Percentiles rank a stretch among this genome's conserved stretches.
These are phyloP conservation scores for Claviceps paspali DNA, from an alignment of 2,329 filamentous ascomycete species.

Conservation along the genomic window DNA sequence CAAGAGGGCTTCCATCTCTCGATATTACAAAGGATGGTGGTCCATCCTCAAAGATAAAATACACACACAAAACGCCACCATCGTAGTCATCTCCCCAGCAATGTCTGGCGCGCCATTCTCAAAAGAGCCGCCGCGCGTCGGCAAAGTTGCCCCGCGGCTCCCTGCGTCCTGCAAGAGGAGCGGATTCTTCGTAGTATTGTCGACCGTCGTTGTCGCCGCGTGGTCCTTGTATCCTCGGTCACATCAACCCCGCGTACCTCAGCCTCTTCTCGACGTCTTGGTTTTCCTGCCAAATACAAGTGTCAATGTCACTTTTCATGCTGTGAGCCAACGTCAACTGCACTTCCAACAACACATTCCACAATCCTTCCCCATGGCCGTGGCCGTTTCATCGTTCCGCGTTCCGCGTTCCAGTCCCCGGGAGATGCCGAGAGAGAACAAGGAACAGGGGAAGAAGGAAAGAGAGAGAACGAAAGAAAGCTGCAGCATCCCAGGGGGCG, in stretches of 20 bases:
- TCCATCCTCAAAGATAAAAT: conserved; percentile 30
- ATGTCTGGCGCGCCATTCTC: conserved; percentile 9
- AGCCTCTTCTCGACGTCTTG: conserved; percentile 14
- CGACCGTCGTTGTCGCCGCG: conserved; percentile 16
- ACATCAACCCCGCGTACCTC: conserved; percentile 15
- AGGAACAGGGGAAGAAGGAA: no score
- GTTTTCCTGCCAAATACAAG: conserved; percentile 14
- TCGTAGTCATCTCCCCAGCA: conserved; percentile 12
- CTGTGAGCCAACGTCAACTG: conserved; percentile 5
- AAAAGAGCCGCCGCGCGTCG: no score
- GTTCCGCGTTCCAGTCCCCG: no score
- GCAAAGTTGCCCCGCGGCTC: conserved; percentile 9
- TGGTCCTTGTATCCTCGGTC: conserved; percentile 3
- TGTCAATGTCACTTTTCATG: conserved; percentile 17
- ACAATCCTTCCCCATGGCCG: neutral
- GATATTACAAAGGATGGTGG: conserved; percentile 26
- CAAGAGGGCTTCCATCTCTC: conserved; percentile 16
- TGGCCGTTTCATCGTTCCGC: neutral
- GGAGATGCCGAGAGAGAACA: no score
- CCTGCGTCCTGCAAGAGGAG: conserved; percentile 7
- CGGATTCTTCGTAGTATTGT: conserved; percentile 14
- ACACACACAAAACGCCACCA: conserved; percentile 16
- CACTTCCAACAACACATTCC: conserved; percentile 1
- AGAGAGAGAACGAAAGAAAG: no score
- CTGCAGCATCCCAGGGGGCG: no score